Percentiles rank a stretch among this genome's conserved stretches.
Evolutionary conservation across 169 alveolate genomes (phyloP).

Genomic region (Cystoisospora suis): DNA sequence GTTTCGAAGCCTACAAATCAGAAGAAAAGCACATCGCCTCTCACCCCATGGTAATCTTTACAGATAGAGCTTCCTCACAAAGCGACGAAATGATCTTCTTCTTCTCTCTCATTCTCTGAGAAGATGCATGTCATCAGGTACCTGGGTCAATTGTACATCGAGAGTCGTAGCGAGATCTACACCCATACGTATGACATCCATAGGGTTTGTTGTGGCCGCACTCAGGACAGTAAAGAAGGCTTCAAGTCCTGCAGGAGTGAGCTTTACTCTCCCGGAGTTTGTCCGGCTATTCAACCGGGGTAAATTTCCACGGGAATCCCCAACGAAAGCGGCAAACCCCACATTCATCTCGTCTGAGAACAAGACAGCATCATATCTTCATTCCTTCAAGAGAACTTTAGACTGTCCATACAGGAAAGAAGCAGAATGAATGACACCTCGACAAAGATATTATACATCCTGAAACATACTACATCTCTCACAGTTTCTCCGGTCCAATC

Average conservation of each 20-base stretch:
- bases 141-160: neutral
- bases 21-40: neutral
- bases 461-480: too few relatives aligned
- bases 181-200: constrained; percentile 18
- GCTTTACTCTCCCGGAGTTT: neutral
- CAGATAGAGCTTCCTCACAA: neutral
- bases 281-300: neutral
- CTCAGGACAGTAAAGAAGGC: neutral
- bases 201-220: constrained; percentile 1
- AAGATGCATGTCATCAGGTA: neutral
- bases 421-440: too few relatives aligned
- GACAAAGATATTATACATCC: too few relatives aligned
- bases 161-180: neutral
- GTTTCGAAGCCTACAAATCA: neutral
- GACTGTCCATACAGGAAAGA: too few relatives aligned
- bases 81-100: neutral
- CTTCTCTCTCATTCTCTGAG: neutral
- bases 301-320: neutral
- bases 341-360: neutral
- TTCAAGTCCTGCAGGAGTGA: neutral
- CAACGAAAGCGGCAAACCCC: neutral
- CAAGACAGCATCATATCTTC: neutral
- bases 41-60: neutral
- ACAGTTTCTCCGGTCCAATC: too few relatives aligned
- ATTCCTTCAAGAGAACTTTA: neutral